A percentile compares a stretch with the other conserved stretches of the same genome.
These are phyloP conservation scores for Talaromyces ruber DNA, from an alignment of 495 filamentous ascomycete genomes.

Conservation along the genomic window DNA sequence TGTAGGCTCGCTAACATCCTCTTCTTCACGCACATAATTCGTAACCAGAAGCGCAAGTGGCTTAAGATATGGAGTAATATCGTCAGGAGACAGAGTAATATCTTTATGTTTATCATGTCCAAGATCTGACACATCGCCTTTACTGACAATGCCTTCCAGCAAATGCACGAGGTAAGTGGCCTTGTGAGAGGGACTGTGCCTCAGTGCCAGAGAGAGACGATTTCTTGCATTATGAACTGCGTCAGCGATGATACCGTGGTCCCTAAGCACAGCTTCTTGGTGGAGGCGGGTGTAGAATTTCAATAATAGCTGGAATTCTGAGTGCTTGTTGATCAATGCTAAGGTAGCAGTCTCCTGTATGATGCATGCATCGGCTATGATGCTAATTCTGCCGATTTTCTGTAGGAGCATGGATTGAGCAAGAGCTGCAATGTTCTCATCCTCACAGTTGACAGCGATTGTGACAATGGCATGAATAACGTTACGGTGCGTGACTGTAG, in stretches of 20 bases:
- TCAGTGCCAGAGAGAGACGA: slow-evolving; percentile 61
- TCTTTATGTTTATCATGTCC: slow-evolving; percentile 61
- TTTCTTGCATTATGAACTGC: slow-evolving; percentile 55
- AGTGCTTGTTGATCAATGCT: slow-evolving; percentile 61
- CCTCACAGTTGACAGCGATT: slow-evolving; percentile 69
- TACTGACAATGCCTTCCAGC: slow-evolving; percentile 80
- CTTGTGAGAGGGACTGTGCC: slow-evolving; percentile 59
- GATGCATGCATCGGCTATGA: slow-evolving; percentile 69
- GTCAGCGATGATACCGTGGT: slow-evolving; percentile 37
- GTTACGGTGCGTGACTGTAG: slow-evolving; percentile 59
- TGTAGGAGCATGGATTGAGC: slow-evolving; percentile 95
- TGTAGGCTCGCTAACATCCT: slow-evolving; percentile 10
- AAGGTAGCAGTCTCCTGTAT: slow-evolving; percentile 71
- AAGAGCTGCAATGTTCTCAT: slow-evolving; percentile 87
- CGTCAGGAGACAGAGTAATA: slow-evolving; percentile 66
- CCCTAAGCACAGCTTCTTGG: slow-evolving; percentile 60
- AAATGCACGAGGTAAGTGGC: slow-evolving; percentile 74
- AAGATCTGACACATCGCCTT: slow-evolving; percentile 59
- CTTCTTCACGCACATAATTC: slow-evolving; percentile 34
- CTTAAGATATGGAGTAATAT: slow-evolving; percentile 75
- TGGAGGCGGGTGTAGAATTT: slow-evolving; percentile 70
- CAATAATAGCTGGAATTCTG: slow-evolving; percentile 76
- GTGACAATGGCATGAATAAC: slow-evolving; percentile 84
- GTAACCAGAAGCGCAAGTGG: slow-evolving; percentile 73
- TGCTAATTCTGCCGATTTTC: slow-evolving; percentile 76